These are phyloP conservation scores for Pleoardoris graminearum DNA, from an alignment of 2,329 filamentous ascomycete species.

Conservation along the genomic window DNA sequence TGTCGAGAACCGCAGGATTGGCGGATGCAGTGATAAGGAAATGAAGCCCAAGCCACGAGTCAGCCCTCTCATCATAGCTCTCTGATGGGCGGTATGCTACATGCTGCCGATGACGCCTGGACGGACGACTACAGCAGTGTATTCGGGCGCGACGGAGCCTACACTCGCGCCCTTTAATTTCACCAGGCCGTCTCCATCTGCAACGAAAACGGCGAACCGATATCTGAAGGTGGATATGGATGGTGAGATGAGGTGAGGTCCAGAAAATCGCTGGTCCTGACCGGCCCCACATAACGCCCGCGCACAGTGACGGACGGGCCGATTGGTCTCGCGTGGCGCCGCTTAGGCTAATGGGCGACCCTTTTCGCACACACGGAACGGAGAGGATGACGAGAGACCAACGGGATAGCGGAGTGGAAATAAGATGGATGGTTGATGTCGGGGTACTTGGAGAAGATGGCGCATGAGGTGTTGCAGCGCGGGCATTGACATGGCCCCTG, in stretches of 20 bases:
- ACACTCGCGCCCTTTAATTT: constrained; percentile 40
- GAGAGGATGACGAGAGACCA: constrained; percentile 7
- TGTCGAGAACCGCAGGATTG: constrained; percentile 19
- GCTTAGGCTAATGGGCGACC: constrained; percentile 26
- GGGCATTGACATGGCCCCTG: constrained; percentile 33
- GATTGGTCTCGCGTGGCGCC: constrained; percentile 29
- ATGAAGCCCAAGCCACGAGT: constrained; percentile 42
- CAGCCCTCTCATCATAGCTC: constrained; percentile 34
- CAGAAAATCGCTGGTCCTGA: constrained; percentile 19
- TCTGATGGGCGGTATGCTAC: constrained; percentile 25
- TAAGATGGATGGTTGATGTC: constrained; percentile 7
- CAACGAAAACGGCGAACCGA: constrained; percentile 13
- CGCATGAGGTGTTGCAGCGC: constrained; percentile 35
- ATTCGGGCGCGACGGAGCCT: constrained; percentile 20
- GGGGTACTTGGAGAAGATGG: constrained; percentile 21
- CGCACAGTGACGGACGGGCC: constrained; percentile 22
- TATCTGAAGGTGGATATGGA: constrained; percentile 27
- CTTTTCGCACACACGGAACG: constrained; percentile 13
- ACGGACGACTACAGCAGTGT: constrained; percentile 14
- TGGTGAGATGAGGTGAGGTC: constrained; percentile 37
- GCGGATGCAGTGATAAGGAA: constrained; percentile 31
- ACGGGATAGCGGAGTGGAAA: constrained; percentile 12
- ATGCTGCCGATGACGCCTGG: constrained; percentile 15
- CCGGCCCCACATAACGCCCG: constrained; percentile 26
- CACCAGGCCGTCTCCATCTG: constrained; percentile 20